Base-by-base conservation (phyloP, 208 protist species). In the Acanthamoeba healyi region DNA sequence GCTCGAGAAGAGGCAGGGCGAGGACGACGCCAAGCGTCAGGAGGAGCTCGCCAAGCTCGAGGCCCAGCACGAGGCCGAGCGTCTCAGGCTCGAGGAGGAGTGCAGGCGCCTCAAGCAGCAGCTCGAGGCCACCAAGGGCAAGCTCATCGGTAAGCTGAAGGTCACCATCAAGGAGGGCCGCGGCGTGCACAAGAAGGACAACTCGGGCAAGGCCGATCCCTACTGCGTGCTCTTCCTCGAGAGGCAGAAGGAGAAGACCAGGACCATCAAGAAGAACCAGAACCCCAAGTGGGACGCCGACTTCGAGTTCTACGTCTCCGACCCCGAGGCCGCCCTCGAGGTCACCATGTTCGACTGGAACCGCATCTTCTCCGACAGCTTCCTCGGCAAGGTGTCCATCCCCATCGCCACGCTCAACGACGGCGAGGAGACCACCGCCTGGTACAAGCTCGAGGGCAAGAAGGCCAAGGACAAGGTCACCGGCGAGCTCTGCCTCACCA, bases 261-360 rank as follows among this genome's bases (percentile, higher is more conserved):
- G 51, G 44, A 88, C 79, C 42, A 63, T 88, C 49, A 88, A 88
- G 79, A 88, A 88, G 79, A 88, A 63, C 79, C 49, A 54, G 32
- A 88, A 88, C 79, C 79, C 79, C 79, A 88, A 88, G 79, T 88
- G 79, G 79, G 79, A 88, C 51, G 79, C 79, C 38, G 49, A 54
- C 79, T 88, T 88, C 79, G 79, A 88, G 79, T 88, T 88, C 79
- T 88, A 88, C 79, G 79, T 88, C 79, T 65, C 49, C 79, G 79
- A 88, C 19, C 79, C 79, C n/a, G 79, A 63, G 51, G 79, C 79
- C 49, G 49, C 42, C 32, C 79, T 88, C 29, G 79, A 88, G 49
- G 79, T 88, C 12, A 88, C 42, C 79, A 63, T 88, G 32, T 88
- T 88, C 51, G 79, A 88, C 79, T 88, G 79, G 79, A 88, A 88